Base-by-base conservation (phyloP, 2,329 filamentous ascomycete genomes). In the Talaromyces sp. region DNA sequence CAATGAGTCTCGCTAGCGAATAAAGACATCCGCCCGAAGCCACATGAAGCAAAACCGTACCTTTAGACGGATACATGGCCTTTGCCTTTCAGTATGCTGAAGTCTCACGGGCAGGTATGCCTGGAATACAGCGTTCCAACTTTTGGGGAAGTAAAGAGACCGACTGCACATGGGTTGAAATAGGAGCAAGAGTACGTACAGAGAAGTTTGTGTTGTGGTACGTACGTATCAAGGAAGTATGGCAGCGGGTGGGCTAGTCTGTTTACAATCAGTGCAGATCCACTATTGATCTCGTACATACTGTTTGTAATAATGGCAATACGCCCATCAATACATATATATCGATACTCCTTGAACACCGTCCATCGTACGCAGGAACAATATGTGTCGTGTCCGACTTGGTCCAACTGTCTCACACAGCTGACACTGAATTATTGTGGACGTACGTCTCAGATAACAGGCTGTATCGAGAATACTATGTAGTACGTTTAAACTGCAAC, bases 191-290 rank as follows among this genome's bases (percentile, higher is more conserved):
- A 1, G 27, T 6, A 1, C 27, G 27, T 31, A 31, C 27, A 31
- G 27, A 47, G 19, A 22, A 45, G 9, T 45, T 47, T 47, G 43
- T 27, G 39, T 41, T 41, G 39, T 41, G 2, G 39, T n/a, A 19
- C 8, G 39, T n/a, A 19, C 8, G 24, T 33, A 35, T 35, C 9
- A 22, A 56, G 24, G 50, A n/a, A 11, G 31, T 41, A 43, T 37
- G 37, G 37, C 37, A 59, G 24, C 56, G 56, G 56, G 37, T 43
- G 56, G 37, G 9, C 56, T 59, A 59, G 56, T 43, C 37, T 31
- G 5, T 13, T 59, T 59, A 22, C 13, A 24, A 37, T 8, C 43
- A 59, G 37, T n/a, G 37, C 3, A 1, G 37, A 43, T 43, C 37
- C 37, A 43, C 56, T 27, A 3, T 22, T 22, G 31, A 54, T 54